A percentile compares a stretch with the other conserved stretches of the same genome.
These are phyloP conservation scores for Plasmodium fragile DNA, from an alignment of 169 alveolate species.

Conservation along the genomic window DNA sequence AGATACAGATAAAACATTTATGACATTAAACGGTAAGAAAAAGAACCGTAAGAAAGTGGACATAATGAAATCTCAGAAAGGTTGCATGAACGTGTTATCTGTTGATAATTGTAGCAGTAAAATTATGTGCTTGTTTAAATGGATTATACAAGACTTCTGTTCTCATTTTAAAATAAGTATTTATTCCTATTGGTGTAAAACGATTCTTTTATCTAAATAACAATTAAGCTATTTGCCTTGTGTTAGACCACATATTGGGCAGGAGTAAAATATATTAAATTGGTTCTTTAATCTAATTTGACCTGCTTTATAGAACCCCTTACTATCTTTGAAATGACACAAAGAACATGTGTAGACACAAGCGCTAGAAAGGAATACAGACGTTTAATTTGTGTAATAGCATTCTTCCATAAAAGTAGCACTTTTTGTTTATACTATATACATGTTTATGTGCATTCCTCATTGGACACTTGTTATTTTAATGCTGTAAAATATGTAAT, in stretches of 20 bases:
- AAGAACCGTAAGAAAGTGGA: background rate
- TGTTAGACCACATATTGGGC: background rate
- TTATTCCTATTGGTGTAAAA: background rate
- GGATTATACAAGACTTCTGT: background rate
- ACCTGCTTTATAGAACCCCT: background rate
- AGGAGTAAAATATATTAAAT: background rate
- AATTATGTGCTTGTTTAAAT: background rate
- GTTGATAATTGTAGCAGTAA: background rate
- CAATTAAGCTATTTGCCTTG: background rate
- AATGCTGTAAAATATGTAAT: conserved; percentile 3
- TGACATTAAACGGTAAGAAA: background rate
- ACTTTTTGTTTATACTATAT: background rate
- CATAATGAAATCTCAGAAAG: background rate
- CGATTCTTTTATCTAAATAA: background rate
- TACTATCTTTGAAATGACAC: background rate
- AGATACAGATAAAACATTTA: background rate
- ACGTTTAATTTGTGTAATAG: background rate
- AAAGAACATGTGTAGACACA: background rate
- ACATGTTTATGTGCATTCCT: background rate
- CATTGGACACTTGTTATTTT: background rate
- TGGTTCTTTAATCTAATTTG: background rate
- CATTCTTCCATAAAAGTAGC: background rate
- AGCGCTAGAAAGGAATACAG: background rate
- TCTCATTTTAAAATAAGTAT: background rate
- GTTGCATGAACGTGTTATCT: background rate